Evolutionary conservation across 805 yeast species (phyloP).

Genomic region (Candida pini): DNA sequence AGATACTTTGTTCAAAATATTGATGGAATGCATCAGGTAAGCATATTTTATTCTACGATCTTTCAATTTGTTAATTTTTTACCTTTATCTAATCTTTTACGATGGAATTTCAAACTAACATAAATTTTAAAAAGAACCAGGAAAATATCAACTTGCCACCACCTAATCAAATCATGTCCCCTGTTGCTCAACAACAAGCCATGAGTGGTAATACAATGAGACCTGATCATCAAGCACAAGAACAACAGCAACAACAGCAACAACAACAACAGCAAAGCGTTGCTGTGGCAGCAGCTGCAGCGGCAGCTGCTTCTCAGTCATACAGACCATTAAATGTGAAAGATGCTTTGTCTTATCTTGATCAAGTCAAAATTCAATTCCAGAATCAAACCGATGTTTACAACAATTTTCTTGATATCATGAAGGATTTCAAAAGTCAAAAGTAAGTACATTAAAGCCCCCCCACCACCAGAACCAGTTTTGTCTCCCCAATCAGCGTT

Average conservation of each 20-base stretch:
- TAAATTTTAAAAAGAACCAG: slow-evolving; percentile 12
- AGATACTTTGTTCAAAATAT: slow-evolving; percentile 45
- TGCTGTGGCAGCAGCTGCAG: slow-evolving; percentile 20
- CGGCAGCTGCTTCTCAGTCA: slow-evolving; percentile 23
- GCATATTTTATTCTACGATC: slow-evolving; percentile 2
- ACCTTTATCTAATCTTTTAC: no score
- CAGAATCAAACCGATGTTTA: slow-evolving; percentile 91
- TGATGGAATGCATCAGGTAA: slow-evolving; percentile 31
- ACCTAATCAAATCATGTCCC: slow-evolving; percentile 24
- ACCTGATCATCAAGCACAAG: slow-evolving; percentile 5
- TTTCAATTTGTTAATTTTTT: no score
- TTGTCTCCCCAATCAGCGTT: background rate
- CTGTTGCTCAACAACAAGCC: slow-evolving; percentile 14
- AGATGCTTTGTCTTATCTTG: slow-evolving; percentile 92
- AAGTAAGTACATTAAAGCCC: slow-evolving; percentile 40
- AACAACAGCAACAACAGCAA: slow-evolving; percentile 16
- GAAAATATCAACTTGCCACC: slow-evolving; percentile 27
- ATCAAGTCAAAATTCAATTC: slow-evolving; percentile 92
- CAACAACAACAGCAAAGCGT: slow-evolving; percentile 26
- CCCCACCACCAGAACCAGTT: slow-evolving; percentile 2
- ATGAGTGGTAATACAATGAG: slow-evolving; percentile 12
- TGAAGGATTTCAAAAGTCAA: slow-evolving; percentile 98
- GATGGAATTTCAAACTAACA: background rate
- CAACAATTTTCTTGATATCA: slow-evolving; percentile 91
- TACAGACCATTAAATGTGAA: slow-evolving; percentile 88